phyloP scores from a whole-genome alignment of 2,329 filamentous ascomycete species.

The Fonsecaea erecta region DNA sequence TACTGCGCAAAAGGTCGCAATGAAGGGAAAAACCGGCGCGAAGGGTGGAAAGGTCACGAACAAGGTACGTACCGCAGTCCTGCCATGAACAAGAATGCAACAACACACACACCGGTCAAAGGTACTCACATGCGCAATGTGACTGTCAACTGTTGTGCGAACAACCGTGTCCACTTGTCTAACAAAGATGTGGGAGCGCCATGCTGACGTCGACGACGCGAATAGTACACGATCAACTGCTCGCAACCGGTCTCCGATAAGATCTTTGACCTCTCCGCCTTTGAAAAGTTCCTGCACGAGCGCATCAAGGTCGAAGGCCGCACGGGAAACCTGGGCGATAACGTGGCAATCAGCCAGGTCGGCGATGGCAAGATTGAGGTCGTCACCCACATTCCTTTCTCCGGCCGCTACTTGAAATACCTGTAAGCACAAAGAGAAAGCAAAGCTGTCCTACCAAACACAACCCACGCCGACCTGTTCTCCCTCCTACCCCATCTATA shows the following conservation, averaged over 20 bases:
- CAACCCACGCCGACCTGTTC: neutral
- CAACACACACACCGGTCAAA: neutral
- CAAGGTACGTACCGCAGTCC: slow-evolving; percentile 46
- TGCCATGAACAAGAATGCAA: neutral
- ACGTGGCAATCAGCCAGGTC: slow-evolving; percentile 84
- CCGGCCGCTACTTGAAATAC: slow-evolving; percentile 99
- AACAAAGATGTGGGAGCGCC: neutral
- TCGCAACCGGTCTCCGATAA: slow-evolving; percentile 98
- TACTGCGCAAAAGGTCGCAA: slow-evolving; percentile 38
- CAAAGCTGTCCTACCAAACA: neutral
- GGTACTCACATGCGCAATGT: neutral
- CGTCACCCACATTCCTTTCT: slow-evolving; percentile 96
- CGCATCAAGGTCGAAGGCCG: slow-evolving; percentile 99
- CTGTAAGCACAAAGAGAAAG: slow-evolving; percentile 66
- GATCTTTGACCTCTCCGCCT: slow-evolving; percentile 99
- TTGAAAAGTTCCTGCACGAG: slow-evolving; percentile 99
- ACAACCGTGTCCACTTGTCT: neutral
- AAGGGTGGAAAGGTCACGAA: slow-evolving; percentile 50
- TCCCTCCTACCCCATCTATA: too few species aligned
- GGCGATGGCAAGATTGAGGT: slow-evolving; percentile 98
- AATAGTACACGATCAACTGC: slow-evolving; percentile 97
- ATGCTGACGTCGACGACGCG: neutral
- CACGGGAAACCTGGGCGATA: slow-evolving; percentile 96
- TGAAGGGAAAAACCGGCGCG: neutral
- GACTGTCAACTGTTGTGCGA: neutral